phyloP scores from a whole-genome alignment of 495 filamentous ascomycete genomes.

The Aspergillus steynii region DNA sequence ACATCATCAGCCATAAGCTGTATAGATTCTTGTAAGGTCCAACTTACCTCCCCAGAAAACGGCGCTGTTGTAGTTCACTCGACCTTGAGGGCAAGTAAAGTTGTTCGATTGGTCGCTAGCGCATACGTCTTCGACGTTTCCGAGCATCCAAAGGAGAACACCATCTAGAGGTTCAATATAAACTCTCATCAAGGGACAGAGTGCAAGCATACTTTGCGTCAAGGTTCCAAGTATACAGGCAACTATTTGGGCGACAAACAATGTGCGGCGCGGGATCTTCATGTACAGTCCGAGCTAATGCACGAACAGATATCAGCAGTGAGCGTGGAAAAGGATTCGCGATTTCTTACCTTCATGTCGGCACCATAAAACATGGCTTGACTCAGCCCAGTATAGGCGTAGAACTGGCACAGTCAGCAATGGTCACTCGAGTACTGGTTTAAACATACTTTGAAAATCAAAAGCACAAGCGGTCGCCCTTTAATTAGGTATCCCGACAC shows the following conservation, averaged over 20 bases:
- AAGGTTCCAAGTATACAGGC: slow-evolving; percentile 76
- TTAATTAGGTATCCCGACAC: slow-evolving; percentile 73
- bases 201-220: slow-evolving; percentile 60
- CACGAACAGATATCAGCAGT: neutral
- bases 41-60: slow-evolving; percentile 73
- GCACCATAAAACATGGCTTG: slow-evolving; percentile 83
- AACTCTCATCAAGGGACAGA: neutral
- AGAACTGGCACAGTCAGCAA: slow-evolving; percentile 43
- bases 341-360: slow-evolving; percentile 53
- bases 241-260: slow-evolving; percentile 79
- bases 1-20: slow-evolving; percentile 31
- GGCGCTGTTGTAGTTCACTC: slow-evolving; percentile 86
- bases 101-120: slow-evolving; percentile 76
- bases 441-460: slow-evolving; percentile 66
- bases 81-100: slow-evolving; percentile 84
- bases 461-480: slow-evolving; percentile 78
- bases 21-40: slow-evolving; percentile 38
- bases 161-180: slow-evolving; percentile 23
- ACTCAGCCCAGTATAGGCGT: slow-evolving; percentile 75
- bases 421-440: no score
- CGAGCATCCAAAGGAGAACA: slow-evolving; percentile 89
- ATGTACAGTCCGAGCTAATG: slow-evolving; percentile 80
- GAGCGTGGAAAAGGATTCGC: no score
- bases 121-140: slow-evolving; percentile 72
- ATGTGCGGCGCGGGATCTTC: slow-evolving; percentile 78